Conservation (phyloP, 169 alveolate species). For the Plasmodium fragile region DNA sequence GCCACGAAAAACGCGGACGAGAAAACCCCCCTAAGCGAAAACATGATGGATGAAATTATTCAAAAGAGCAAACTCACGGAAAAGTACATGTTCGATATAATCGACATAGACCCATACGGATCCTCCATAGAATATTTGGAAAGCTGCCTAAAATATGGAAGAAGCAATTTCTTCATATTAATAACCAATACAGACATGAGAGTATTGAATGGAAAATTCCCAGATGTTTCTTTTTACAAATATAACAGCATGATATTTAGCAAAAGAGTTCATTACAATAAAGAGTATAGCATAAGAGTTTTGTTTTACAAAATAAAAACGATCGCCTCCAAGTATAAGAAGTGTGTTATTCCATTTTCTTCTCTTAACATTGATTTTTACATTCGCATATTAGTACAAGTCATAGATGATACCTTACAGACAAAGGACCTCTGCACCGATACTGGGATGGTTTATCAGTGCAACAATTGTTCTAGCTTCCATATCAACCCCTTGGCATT, state of each 20-base stretch:
- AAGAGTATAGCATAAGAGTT: constrained; percentile 93
- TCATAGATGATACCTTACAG: constrained; percentile 87
- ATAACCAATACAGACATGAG: constrained; percentile 97
- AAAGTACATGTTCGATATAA: constrained; percentile 81
- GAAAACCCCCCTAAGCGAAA: not conserved
- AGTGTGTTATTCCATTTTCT: constrained; percentile 90
- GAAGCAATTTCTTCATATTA: constrained; percentile 92
- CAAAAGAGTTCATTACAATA: constrained; percentile 90
- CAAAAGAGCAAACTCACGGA: constrained; percentile 28
- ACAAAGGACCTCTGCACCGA: constrained; percentile 90
- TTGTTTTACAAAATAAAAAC: constrained; percentile 90
- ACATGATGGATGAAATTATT: constrained; percentile 1
- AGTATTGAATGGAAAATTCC: constrained; percentile 95
- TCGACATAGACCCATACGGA: constrained; percentile 97
- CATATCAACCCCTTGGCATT: constrained; percentile 82
- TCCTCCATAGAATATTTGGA: constrained; percentile 94
- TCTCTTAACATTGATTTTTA: constrained; percentile 95
- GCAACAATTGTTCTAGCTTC: constrained; percentile 88
- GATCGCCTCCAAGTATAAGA: constrained; percentile 93
- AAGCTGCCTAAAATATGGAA: constrained; percentile 91
- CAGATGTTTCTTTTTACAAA: constrained; percentile 94
- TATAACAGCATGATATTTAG: constrained; percentile 92
- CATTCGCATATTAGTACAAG: constrained; percentile 92
- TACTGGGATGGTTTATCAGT: constrained; percentile 89
- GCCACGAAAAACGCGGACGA: not conserved